Evolutionary conservation across 2,329 filamentous ascomycete genomes (phyloP).

Genomic region (Chaetomium strumarium): DNA sequence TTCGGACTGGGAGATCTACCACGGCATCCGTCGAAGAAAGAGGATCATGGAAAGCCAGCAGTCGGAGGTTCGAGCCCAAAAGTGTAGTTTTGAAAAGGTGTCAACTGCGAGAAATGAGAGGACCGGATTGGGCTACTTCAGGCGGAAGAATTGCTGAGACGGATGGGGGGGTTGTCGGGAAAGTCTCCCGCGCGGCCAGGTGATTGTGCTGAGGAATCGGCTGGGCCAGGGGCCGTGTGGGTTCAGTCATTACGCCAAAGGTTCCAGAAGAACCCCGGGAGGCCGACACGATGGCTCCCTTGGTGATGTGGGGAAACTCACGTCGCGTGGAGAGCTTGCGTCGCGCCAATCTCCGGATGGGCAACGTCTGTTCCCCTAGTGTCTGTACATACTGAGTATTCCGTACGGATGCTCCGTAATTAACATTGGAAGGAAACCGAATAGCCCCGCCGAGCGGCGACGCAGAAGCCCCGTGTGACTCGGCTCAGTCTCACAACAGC

Average conservation of each 20-base stretch:
- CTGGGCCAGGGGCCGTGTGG: slow-evolving; percentile 11
- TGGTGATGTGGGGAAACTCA: slow-evolving; percentile 10
- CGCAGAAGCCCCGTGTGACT: no score
- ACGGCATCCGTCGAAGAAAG: background rate
- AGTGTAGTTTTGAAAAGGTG: slow-evolving; percentile 8
- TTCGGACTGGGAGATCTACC: background rate
- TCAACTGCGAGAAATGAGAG: slow-evolving; percentile 16
- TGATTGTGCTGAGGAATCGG: background rate
- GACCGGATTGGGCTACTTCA: slow-evolving; percentile 15
- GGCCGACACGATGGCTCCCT: slow-evolving; percentile 15
- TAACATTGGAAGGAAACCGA: no score
- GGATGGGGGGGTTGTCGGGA: slow-evolving; percentile 6
- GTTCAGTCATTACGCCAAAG: background rate
- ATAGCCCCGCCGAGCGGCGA: no score
- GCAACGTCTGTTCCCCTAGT: no score
- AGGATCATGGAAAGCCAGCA: slow-evolving; percentile 1
- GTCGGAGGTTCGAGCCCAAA: background rate
- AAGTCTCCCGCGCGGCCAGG: background rate
- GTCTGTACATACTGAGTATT: no score
- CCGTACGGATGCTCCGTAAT: no score
- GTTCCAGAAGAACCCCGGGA: background rate
- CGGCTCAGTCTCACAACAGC: no score
- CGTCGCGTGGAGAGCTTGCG: slow-evolving; percentile 6
- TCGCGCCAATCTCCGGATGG: no score
- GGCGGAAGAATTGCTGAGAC: slow-evolving; percentile 25